Percentiles rank a stretch among this genome's conserved stretches.
Evolutionary conservation across 257 asterid species (phyloP).

Genomic region (Thymus mandschuricus): DNA sequence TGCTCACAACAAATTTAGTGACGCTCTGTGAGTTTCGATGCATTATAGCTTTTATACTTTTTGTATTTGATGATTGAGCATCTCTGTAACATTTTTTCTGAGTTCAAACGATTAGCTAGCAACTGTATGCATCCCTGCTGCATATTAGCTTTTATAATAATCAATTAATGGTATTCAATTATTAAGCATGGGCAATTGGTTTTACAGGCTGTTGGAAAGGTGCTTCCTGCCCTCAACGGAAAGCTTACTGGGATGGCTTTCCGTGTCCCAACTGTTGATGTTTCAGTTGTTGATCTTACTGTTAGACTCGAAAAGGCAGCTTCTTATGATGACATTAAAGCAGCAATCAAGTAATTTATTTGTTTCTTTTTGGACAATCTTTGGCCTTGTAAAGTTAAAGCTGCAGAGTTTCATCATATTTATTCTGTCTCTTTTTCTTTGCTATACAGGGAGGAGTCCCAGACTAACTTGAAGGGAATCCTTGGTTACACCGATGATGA

Average conservation of each 20-base stretch:
- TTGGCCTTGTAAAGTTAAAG: background rate
- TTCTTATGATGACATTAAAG: conserved; percentile 59
- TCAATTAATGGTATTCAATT: background rate
- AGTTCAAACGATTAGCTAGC: background rate
- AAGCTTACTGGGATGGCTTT: conserved; percentile 73
- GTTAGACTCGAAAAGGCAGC: conserved; percentile 60
- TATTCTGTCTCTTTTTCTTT: background rate
- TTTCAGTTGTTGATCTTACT: conserved; percentile 65
- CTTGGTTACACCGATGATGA: conserved; percentile 71
- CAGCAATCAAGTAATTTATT: conserved; percentile 52
- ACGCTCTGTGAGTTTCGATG: background rate
- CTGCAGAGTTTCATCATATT: conserved; percentile 9
- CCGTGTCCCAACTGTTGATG: conserved; percentile 67
- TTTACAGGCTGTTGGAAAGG: conserved; percentile 59
- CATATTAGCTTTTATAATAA: background rate
- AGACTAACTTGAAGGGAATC: conserved; percentile 57
- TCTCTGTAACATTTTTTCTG: background rate
- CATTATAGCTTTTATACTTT: background rate
- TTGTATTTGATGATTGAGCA: background rate
- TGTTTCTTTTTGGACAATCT: background rate
- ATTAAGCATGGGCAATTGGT: background rate
- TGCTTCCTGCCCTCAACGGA: conserved; percentile 65
- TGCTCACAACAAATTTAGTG: background rate
- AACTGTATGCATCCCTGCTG: background rate
- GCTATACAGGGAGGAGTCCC: conserved; percentile 49